A percentile compares a stretch with the other conserved stretches of the same genome.
Conservation (phyloP, 305 asterid genomes). For the Fraxinus velutina region DNA sequence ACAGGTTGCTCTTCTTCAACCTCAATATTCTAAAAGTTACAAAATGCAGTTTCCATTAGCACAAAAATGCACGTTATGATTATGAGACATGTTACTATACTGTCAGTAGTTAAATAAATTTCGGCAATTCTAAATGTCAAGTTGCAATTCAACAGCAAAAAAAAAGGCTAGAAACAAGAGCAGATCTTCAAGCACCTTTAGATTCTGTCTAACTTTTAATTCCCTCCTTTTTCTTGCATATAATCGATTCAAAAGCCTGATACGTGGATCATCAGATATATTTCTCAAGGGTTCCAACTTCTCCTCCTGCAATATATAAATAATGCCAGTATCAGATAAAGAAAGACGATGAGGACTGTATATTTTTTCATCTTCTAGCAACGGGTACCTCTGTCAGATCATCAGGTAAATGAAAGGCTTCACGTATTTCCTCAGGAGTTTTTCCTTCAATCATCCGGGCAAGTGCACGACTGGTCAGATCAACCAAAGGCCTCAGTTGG, state of each 20-base stretch:
- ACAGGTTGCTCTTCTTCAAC: slow-evolving; percentile 40
- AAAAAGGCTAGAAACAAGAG: slow-evolving; percentile 2
- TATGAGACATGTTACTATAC: background rate
- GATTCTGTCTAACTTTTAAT: slow-evolving; percentile 34
- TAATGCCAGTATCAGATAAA: slow-evolving; percentile 14
- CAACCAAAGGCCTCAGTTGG: slow-evolving; percentile 47
- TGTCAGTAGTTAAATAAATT: background rate
- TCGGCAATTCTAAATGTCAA: background rate
- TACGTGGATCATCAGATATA: slow-evolving; percentile 49
- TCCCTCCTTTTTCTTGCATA: slow-evolving; percentile 50
- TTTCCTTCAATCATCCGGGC: slow-evolving; percentile 55
- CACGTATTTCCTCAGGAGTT: slow-evolving; percentile 51
- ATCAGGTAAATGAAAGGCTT: slow-evolving; percentile 45
- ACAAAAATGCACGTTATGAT: background rate
- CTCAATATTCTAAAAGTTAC: slow-evolving; percentile 36
- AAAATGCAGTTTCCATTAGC: background rate
- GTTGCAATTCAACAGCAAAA: background rate
- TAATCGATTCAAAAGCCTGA: slow-evolving; percentile 41
- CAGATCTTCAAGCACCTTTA: slow-evolving; percentile 33
- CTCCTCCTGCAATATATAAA: slow-evolving; percentile 37
- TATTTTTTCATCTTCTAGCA: background rate
- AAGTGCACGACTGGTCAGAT: slow-evolving; percentile 51
- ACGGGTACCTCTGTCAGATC: slow-evolving; percentile 47
- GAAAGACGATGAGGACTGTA: background rate
- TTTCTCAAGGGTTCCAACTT: slow-evolving; percentile 48